Percentiles rank a stretch among this genome's conserved stretches.
Evolutionary conservation across 73 alveolate genomes (phyloP).

Genomic region (Loxodes magnus): DNA sequence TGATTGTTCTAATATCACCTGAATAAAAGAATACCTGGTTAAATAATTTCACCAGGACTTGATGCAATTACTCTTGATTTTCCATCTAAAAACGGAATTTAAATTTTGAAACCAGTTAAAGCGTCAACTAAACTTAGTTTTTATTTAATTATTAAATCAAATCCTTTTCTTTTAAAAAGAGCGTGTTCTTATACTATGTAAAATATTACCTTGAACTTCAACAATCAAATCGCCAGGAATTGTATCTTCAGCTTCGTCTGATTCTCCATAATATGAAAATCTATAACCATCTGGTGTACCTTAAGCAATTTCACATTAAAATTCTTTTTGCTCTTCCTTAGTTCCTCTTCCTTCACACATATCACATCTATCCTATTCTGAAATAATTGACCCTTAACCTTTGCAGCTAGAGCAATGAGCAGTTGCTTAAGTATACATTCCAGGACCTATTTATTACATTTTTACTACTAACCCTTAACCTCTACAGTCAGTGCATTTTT

Average conservation of each 20-base stretch:
- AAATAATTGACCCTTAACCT: constrained; percentile 68
- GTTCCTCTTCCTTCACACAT: constrained; percentile 69
- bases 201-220: too few relatives aligned
- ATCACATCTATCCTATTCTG: constrained; percentile 70
- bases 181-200: constrained; percentile 53
- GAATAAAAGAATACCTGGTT: constrained; percentile 92
- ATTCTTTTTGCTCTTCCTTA: constrained; percentile 37
- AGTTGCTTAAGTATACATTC: constrained; percentile 43
- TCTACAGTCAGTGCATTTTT: constrained; percentile 70
- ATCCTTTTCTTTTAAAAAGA: constrained; percentile 86
- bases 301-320: constrained; percentile 65
- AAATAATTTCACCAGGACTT: constrained; percentile 81
- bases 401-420: constrained; percentile 81
- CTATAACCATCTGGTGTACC: constrained; percentile 84
- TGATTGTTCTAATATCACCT: constrained; percentile 68
- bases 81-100: constrained; percentile 83
- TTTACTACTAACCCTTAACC: constrained; percentile 73
- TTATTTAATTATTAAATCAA: constrained; percentile 76
- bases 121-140: constrained; percentile 87
- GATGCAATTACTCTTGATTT: constrained; percentile 61
- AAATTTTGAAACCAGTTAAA: constrained; percentile 79
- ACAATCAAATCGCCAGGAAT: constrained; percentile 84
- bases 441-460: constrained; percentile 60
- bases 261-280: constrained; percentile 73
- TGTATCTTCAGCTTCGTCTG: constrained; percentile 80